Evolutionary conservation across 257 asterid species (phyloP).

Genomic region (Orobanche coerulescens): DNA sequence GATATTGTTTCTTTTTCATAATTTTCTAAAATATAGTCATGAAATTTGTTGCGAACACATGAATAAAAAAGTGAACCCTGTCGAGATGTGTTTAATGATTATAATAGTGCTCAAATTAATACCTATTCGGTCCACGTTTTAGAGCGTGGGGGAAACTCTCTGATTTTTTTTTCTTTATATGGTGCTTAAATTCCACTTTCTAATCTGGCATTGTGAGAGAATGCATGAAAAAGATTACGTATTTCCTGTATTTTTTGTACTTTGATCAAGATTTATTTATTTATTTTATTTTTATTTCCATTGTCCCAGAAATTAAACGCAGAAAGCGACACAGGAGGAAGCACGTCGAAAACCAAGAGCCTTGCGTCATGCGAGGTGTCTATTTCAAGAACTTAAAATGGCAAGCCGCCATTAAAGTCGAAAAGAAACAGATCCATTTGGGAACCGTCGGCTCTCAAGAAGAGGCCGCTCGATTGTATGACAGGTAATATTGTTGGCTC

Average conservation of each 20-base stretch:
- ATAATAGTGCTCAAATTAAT: not conserved
- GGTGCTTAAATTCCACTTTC: not conserved
- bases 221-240: not conserved
- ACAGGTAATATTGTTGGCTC: conserved; percentile 43
- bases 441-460: conserved; percentile 94
- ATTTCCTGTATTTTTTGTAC: not conserved
- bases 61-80: not conserved
- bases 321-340: conserved; percentile 86
- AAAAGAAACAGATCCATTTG: conserved; percentile 90
- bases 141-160: not conserved
- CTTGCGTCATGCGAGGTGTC: conserved; percentile 79
- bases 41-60: not conserved
- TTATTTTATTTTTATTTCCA: not conserved
- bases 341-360: conserved; percentile 71
- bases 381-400: conserved; percentile 92
- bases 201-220: not conserved
- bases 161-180: not conserved
- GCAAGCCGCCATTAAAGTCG: conserved; percentile 99
- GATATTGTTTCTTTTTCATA: not conserved
- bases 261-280: not conserved
- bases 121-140: not conserved
- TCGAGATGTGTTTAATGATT: not conserved
- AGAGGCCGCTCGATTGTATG: conserved; percentile 89
- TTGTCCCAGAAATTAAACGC: conserved; percentile 61
- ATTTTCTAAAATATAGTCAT: not conserved